Evolutionary conservation across 305 asterid species (phyloP), one percentile per base, ranked within the genome.

Genomic region (Fraxinus paxiana): DNA sequence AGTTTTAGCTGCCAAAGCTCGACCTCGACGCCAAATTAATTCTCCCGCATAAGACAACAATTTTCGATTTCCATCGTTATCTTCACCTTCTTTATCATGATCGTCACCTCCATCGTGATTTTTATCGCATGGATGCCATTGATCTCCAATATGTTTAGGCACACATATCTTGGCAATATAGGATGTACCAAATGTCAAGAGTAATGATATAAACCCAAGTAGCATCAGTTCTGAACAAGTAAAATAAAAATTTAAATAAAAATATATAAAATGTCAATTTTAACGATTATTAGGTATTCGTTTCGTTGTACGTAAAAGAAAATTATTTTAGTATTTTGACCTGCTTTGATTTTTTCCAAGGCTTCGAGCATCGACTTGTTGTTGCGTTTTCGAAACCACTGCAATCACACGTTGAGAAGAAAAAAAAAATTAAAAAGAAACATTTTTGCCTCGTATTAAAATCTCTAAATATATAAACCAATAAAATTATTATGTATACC

Each of bases 351-450:
- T 86, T 92, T 92, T 78, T 92, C 97, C 6, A 91, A 78, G 33
- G 97, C 97, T 78, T 92, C 97, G 0, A 81, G 31, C 97, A 92
- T 90, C 1, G 94, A 91, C 78, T 87, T 91, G 78, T 89, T 90
- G 37, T 87, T 91, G 10, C 90, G 87, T 63, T 85, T 89, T 7
- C 85, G 80, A 84, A 91, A 92, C 97, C 93, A 92, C 97, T 92
- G 85, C 10, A 26, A 77, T 18, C 13, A 78, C 30, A 26, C 20
- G 59, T 46, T 46, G 59, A 46, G 59, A 3, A 15, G 61, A n/a
- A 9, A 2, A 0, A 9, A 41, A 1, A 1, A 13, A 4, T 4
- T 15, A 48, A 15, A 48, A 48, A 48, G 6, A 48, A 48, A 4
- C 61, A n/a, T 15, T 48, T 48, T 48, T 15, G 0, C 22, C 8